Percentiles rank a stretch among this genome's conserved stretches.
phyloP scores from a whole-genome alignment of 345 rosid genomes.

The Cardiospermum halicacabum region DNA sequence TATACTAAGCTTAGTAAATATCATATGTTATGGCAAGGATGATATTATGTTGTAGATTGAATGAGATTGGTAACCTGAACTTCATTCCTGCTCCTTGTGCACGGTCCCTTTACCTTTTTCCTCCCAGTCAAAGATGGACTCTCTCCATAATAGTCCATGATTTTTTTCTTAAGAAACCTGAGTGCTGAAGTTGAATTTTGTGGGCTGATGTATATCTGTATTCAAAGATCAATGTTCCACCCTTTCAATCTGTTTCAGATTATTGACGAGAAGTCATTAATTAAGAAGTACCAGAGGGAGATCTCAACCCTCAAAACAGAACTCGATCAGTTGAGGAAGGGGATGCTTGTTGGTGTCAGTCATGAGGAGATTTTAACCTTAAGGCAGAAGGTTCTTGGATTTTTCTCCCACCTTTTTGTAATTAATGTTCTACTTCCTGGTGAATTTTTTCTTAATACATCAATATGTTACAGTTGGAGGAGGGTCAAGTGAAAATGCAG shows the following conservation, averaged over 20 bases:
- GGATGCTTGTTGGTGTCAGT: slow-evolving; percentile 82
- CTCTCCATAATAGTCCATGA: neutral
- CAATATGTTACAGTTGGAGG: slow-evolving; percentile 61
- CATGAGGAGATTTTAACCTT: slow-evolving; percentile 90
- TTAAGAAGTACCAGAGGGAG: slow-evolving; percentile 97
- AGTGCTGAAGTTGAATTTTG: neutral
- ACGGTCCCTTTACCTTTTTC: neutral
- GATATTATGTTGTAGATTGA: neutral
- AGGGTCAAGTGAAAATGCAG: slow-evolving; percentile 99
- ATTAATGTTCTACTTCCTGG: neutral
- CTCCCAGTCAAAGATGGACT: neutral
- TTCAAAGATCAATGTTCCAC: slow-evolving; percentile 11
- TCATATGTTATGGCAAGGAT: neutral
- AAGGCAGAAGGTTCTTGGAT: slow-evolving; percentile 72
- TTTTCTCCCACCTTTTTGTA: neutral
- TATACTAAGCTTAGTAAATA: neutral
- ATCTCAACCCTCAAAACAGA: slow-evolving; percentile 83
- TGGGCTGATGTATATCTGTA: neutral
- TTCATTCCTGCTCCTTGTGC: neutral
- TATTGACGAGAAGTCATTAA: slow-evolving; percentile 94
- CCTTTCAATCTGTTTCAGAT: slow-evolving; percentile 52
- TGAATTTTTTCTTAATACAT: slow-evolving; percentile 3
- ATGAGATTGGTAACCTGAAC: neutral
- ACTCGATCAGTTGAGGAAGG: slow-evolving; percentile 84
- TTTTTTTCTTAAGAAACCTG: neutral